A percentile compares a stretch with the other conserved stretches of the same genome.
Conservation (phyloP, 805 yeast species). For the Pichia nanzhaoensis region DNA sequence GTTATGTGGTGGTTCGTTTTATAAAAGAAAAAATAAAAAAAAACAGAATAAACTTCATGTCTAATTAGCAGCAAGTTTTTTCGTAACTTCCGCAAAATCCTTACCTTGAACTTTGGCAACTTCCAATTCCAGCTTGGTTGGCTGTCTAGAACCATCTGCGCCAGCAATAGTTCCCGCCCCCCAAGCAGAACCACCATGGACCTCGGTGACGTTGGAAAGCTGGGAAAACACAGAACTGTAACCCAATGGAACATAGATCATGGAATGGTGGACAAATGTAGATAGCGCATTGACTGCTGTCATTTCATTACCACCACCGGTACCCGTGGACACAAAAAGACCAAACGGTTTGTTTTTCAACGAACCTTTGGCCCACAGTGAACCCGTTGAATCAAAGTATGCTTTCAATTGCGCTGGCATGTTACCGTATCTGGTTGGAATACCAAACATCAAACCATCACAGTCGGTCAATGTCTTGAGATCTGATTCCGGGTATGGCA, state of each 20-base stretch:
- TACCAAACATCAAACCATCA: conserved; percentile 80
- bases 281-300: conserved; percentile 61
- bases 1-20: no score
- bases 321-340: conserved; percentile 65
- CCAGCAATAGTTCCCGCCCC: conserved; percentile 83
- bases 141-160: conserved; percentile 66
- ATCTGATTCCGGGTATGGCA: conserved; percentile 52
- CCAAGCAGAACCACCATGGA: conserved; percentile 79
- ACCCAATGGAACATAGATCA: conserved; percentile 76
- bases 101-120: conserved; percentile 64
- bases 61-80: conserved; percentile 4
- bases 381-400: conserved; percentile 75
- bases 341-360: conserved; percentile 71
- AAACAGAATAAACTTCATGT: no score
- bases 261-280: conserved; percentile 70
- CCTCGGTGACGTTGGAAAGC: conserved; percentile 49
- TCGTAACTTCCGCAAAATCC: conserved; percentile 35
- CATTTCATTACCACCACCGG: conserved; percentile 81
- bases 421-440: conserved; percentile 82
- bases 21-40: no score
- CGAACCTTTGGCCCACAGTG: conserved; percentile 70
- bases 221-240: conserved; percentile 49
- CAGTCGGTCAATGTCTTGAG: conserved; percentile 50
- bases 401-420: conserved; percentile 72
- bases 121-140: conserved; percentile 55